Base-by-base conservation (phyloP, 768 basidiomycete genomes). In the Agaricus sinodeliciosus region DNA sequence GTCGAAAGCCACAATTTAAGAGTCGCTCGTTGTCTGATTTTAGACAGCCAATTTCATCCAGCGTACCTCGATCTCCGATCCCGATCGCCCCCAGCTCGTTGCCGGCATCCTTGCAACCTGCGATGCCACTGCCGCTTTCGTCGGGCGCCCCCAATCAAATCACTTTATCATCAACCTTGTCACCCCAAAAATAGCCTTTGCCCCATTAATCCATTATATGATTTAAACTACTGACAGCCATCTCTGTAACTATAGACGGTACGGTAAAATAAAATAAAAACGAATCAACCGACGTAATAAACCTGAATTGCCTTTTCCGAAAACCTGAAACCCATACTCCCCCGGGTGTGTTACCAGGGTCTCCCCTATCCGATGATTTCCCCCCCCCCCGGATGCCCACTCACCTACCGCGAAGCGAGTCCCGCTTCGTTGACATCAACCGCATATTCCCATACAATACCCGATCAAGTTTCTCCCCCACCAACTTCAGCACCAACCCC, bases 401-500 rank as follows among this genome's bases (percentile, higher is more conserved):
- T 22, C 22, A 22, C 22, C 22, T 22, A 22, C 22, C 22, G 22
- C 22, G 22, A 22, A 22, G 22, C 22, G 22, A 22, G 22, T 22
- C 22, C 22, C 22, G 22, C 22, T 22, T 22, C 22, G 22, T 22
- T 22, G 22, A 22, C 22, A 22, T 22, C 3, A 22, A 22, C 22
- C 12, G 65, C 51, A 51, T 39, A 53, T 72, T 72, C 11, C 70
- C 73, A 56, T 74, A 73, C 56, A 79, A 58, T 55, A 71, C 74
- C 36, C 65, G 65, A 35, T 68, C 66, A 54, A 82, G 64, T 51
- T 68, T 63, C 6, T 73, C 60, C 59, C 81, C 67, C 43, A 61
- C 61, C 27, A 85, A 67, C 37, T 63, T 69, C 27, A 83, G 60
- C 15, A 87, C 84, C 62, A 84, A 63, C 31, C 72, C 76, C 12